A percentile compares a stretch with the other conserved stretches of the same genome.
phyloP scores from a whole-genome alignment of 2,329 filamentous ascomycete genomes.

The Penicillium frequentans region DNA sequence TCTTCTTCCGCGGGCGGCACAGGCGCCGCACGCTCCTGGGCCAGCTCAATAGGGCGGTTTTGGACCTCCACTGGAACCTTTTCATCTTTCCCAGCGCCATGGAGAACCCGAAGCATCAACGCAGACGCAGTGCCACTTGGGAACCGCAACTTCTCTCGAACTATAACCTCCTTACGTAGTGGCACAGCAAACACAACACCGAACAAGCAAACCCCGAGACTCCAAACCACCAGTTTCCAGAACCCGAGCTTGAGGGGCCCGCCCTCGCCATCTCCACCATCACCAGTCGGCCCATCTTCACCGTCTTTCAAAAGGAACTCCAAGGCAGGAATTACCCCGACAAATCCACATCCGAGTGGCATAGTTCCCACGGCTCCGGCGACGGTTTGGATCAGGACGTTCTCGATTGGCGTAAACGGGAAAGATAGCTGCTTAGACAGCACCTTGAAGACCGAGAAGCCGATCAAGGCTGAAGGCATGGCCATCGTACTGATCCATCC shows the following conservation, averaged over 20 bases:
- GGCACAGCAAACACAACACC: conserved; percentile 96
- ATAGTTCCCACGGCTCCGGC: conserved; percentile 95
- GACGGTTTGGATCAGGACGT: conserved; percentile 94
- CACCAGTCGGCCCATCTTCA: conserved; percentile 75
- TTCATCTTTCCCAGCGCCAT: conserved; percentile 59
- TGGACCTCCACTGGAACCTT: conserved; percentile 30
- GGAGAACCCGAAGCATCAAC: conserved; percentile 85
- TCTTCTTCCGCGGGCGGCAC: conserved; percentile 34
- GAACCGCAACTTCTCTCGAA: conserved; percentile 88
- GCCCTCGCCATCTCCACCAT: conserved; percentile 70
- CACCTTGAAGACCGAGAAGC: conserved; percentile 88
- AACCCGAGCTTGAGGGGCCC: conserved; percentile 72
- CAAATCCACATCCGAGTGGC: conserved; percentile 93
- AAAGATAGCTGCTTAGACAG: conserved; percentile 70
- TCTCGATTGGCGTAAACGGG: conserved; percentile 92
- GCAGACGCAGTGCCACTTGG: conserved; percentile 95
- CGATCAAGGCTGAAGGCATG: conserved; percentile 92
- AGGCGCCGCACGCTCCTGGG: conserved; percentile 26
- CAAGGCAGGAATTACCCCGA: conserved; percentile 89
- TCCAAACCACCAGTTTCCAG: conserved; percentile 83
- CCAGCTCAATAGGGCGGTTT: not conserved
- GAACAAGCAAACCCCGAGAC: conserved; percentile 90
- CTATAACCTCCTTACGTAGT: conserved; percentile 84
- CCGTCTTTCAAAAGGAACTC: conserved; percentile 77
- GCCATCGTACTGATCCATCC: conserved; percentile 86